Base-by-base conservation (phyloP, 306 rosid species). In the Quercus alba region DNA sequence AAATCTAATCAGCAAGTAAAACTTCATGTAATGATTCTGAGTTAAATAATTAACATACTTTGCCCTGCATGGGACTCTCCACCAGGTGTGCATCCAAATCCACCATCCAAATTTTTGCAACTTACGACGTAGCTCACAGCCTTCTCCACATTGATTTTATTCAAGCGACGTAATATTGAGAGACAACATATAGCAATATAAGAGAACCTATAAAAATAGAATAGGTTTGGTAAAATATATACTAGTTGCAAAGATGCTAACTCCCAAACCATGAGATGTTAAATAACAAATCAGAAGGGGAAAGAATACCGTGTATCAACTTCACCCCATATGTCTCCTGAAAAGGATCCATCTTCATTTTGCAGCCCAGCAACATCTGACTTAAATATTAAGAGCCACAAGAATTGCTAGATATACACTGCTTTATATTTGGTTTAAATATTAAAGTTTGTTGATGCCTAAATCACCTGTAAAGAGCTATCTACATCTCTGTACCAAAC, bases 1-100 rank as follows among this genome's bases (percentile, higher is more conserved):
- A 11, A 12, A 49, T 55, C 30, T 55, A 33, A 21, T 46, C 35
- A 55, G 70, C 11, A 81, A 80, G 64, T 51, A 49, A 49, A 49
- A 49, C 54, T 49, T 49, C 12, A 18, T 19, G 56, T 3, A 12
- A 49, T 67, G 14, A 64, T 6, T 64, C 46, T 56, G 58, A 18
- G 33, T 51, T 49, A 74, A 2, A 73, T 17, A 58, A 46, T 49
- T 38, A 28, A 68, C 94, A 7, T 92, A 92, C 98, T 91, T 89
- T 94, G 97, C 23, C 98, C 97, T 8, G 98, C 86, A 82, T 90
- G 98, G 72, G 98, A 92, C 85, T 94, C 98, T 25, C 97, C 98
- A 69, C 97, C 98, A 25, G 97, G 97, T 25, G 88, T 92, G 89
- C 94, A 85, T 81, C 97, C 98, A 78, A 94, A 94, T 67, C 97